phyloP scores from a whole-genome alignment of 139 green algal species.

The Choricystis sp. region DNA sequence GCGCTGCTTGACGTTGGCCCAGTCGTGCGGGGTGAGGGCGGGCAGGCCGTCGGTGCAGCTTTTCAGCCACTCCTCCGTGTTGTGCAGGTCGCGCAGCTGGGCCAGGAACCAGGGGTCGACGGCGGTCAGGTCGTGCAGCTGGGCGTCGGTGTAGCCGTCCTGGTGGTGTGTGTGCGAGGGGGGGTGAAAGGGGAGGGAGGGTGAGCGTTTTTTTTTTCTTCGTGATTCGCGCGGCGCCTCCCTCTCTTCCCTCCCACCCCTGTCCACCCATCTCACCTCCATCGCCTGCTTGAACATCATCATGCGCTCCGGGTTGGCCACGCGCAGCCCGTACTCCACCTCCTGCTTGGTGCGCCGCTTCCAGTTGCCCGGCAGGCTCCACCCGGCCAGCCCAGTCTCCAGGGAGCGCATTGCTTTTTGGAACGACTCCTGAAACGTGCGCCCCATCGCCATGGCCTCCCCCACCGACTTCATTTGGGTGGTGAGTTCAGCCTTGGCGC shows the following conservation, averaged over 20 bases:
- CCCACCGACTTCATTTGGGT: slow-evolving; percentile 93
- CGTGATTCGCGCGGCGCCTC: no score
- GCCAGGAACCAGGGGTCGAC: slow-evolving; percentile 95
- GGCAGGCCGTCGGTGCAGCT: slow-evolving; percentile 24
- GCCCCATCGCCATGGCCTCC: slow-evolving; percentile 96
- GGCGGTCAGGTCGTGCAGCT: slow-evolving; percentile 75
- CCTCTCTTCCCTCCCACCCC: no score
- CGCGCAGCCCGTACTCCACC: slow-evolving; percentile 73
- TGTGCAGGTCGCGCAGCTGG: slow-evolving; percentile 46
- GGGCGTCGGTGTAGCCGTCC: slow-evolving; percentile 60
- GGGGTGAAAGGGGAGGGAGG: background rate
- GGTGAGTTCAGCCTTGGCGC: slow-evolving; percentile 67
- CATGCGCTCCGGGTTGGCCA: slow-evolving; percentile 82
- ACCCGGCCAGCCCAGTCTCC: slow-evolving; percentile 83
- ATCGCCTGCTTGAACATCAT: slow-evolving; percentile 55
- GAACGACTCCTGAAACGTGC: slow-evolving; percentile 93
- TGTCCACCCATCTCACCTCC: no score
- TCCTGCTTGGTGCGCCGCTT: slow-evolving; percentile 53
- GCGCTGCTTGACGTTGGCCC: slow-evolving; percentile 58
- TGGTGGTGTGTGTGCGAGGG: no score
- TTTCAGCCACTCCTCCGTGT: slow-evolving; percentile 64
- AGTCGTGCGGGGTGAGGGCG: slow-evolving; percentile 55
- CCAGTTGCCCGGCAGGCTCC: slow-evolving; percentile 55
- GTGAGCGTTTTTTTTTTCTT: no score
- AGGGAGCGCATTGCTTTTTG: slow-evolving; percentile 92